phyloP scores from a whole-genome alignment of 1,284 basidiomycete species.

The Wallemia ichthyophaga region DNA sequence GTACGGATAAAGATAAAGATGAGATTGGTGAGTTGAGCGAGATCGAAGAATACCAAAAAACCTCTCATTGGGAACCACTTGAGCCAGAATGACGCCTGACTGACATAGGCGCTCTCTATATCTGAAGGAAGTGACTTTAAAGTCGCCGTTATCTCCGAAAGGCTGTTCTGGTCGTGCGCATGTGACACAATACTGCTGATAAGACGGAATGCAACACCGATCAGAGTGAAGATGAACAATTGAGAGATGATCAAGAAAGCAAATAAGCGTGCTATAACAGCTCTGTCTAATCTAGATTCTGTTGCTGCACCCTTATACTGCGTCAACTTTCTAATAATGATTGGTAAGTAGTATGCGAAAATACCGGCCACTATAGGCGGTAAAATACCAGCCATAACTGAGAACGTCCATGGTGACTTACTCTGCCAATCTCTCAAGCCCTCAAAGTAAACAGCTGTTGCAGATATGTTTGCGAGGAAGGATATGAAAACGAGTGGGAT shows the following conservation, averaged over 20 bases:
- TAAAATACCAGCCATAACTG: constrained; percentile 22
- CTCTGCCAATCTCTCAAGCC: constrained; percentile 3
- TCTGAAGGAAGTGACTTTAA: constrained; percentile 1
- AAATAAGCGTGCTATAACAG: constrained; percentile 66
- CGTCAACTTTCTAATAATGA: constrained; percentile 55
- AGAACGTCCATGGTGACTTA: constrained; percentile 8
- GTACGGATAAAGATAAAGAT: constrained; percentile 60
- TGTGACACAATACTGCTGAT: constrained; percentile 34
- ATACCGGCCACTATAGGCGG: constrained; percentile 58
- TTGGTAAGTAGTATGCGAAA: constrained; percentile 65
- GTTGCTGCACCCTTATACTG: constrained; percentile 48
- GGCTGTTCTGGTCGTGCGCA: constrained; percentile 34
- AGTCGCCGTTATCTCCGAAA: constrained; percentile 28
- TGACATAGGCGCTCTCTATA: constrained; percentile 30
- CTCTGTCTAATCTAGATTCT: constrained; percentile 51
- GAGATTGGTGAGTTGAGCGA: constrained; percentile 80
- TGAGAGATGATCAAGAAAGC: constrained; percentile 70
- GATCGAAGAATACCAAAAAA: constrained; percentile 72
- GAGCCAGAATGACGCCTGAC: constrained; percentile 66
- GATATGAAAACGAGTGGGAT: constrained; percentile 53
- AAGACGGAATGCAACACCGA: constrained; percentile 12
- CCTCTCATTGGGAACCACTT: constrained; percentile 81
- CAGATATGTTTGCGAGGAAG: constrained; percentile 40
- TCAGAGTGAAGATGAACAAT: constrained; percentile 59
- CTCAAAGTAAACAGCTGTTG: constrained; percentile 22